Base-by-base conservation (phyloP, 2,329 filamentous ascomycete genomes). In the Colletotrichum endophyticum region DNA sequence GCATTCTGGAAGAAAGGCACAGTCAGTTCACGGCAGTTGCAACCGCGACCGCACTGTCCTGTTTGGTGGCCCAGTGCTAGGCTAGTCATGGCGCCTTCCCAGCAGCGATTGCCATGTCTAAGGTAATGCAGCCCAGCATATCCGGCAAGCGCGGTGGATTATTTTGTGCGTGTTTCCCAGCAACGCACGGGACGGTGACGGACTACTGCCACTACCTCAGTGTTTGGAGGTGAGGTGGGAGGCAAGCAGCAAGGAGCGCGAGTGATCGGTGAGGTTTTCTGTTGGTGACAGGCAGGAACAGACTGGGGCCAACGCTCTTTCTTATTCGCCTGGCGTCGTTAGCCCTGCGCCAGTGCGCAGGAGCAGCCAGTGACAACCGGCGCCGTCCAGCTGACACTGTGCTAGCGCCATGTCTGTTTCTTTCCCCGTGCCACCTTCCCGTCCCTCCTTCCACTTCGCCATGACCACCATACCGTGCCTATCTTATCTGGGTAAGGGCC, bases 141-240 rank as follows among this genome's bases (percentile, higher is more conserved):
- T 64, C 32, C 30, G 27, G 56, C 19, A 44, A 69, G 15, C 57
- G 30, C 32, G 44, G 73, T 63, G 63, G 73, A 71, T 68, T 68
- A 57, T 72, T 39, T 68, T 68, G 62, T 73, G 73, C 73, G 12
- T 75, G 59, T 73, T 66, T 73, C 73, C 70, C 44, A 73, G 70
- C 70, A 76, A 76, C 70, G 73, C 64, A 68, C 63, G 62, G 34
- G 63, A 63, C 56, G 64, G 56, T 49, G 70, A 73, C 63, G 63
- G 70, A 30, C 39, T 27, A 63, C 63, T 28, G 39, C 32, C 12
- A 25, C 53, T 9, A 53, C 49, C 15, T 36, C 34, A 39, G 34
- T 16, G 15, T 34, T 12, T 34, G 71, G 59, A 34, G 61, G 57
- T 64, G 57, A 34, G 59, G 59, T 64, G 72, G 32, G 59, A 30